Percentiles rank a stretch among this genome's conserved stretches.
Evolutionary conservation across 1,139 yeast genomes (phyloP).

Genomic region (Candida dubliniensis): DNA sequence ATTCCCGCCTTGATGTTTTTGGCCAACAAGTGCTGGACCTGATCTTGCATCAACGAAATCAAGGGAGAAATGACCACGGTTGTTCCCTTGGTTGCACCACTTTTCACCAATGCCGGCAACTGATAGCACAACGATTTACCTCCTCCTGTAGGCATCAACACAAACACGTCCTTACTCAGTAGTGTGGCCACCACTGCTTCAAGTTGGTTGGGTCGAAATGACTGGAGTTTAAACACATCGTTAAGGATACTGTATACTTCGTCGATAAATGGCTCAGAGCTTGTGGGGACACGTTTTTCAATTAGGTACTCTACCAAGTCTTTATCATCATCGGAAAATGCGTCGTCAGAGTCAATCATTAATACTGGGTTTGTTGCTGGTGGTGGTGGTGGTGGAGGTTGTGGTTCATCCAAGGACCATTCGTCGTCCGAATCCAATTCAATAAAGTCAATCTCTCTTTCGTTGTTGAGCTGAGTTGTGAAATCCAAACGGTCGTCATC

Average conservation of each 20-base stretch:
- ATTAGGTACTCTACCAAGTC: conserved; percentile 28
- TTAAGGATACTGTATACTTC: conserved; percentile 65
- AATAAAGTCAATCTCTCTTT: conserved; percentile 38
- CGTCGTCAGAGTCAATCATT: conserved; percentile 24
- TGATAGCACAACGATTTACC: conserved; percentile 97
- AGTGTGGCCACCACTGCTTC: conserved; percentile 86
- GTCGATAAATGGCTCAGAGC: conserved; percentile 36
- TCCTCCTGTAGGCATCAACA: conserved; percentile 98
- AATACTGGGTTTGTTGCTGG: conserved; percentile 4
- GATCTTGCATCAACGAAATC: conserved; percentile 97
- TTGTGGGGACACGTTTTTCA: conserved; percentile 24
- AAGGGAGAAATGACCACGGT: conserved; percentile 94
- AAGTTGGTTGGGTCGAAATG: conserved; percentile 80
- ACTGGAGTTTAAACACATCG: conserved; percentile 58
- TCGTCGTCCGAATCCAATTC: conserved; percentile 37
- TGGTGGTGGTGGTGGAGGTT: conserved; percentile 2
- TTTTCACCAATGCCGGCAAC: conserved; percentile 79
- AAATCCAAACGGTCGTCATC: conserved; percentile 17
- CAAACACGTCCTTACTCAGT: conserved; percentile 84
- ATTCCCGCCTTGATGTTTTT: conserved; percentile 79
- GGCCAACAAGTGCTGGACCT: conserved; percentile 73
- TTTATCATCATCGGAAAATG: conserved; percentile 41
- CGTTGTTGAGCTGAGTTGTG: conserved; percentile 45
- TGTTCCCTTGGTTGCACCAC: conserved; percentile 77
- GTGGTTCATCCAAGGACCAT: conserved; percentile 1